Evolutionary conservation across 2,329 filamentous ascomycete species (phyloP).

Genomic region (Chaetoscypha palmicola): DNA sequence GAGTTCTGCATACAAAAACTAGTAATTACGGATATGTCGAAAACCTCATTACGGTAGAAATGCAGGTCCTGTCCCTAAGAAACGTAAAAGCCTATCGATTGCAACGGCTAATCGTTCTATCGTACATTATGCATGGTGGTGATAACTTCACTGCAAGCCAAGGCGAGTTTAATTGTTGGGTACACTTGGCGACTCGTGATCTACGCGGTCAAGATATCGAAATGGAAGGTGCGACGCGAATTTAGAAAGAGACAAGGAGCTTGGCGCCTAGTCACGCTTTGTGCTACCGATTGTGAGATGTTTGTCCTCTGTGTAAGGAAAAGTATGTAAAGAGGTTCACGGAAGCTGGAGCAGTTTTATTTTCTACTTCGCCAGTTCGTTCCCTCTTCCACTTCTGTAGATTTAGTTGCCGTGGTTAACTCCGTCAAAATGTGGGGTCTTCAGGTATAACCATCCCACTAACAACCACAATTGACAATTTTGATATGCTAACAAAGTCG

Average conservation of each 20-base stretch:
- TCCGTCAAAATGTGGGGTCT: constrained; percentile 3
- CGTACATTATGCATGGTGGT: neutral
- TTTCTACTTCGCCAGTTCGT: too few relatives aligned
- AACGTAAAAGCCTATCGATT: neutral
- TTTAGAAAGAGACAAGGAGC: neutral
- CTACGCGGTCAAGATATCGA: neutral
- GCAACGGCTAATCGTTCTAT: neutral
- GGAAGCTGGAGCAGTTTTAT: neutral
- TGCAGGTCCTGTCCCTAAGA: neutral
- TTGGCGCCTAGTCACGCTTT: neutral
- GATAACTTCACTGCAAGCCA: neutral
- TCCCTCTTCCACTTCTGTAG: too few relatives aligned
- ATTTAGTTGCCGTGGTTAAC: too few relatives aligned
- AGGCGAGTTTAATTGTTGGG: neutral
- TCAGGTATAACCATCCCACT: neutral
- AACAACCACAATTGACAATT: too few relatives aligned
- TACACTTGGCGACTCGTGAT: neutral
- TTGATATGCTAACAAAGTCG: neutral
- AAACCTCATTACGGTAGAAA: too few relatives aligned
- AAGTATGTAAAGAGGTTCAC: neutral
- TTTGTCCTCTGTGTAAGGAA: neutral
- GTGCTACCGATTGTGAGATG: too few relatives aligned
- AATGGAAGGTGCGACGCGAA: neutral
- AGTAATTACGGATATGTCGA: too few relatives aligned
- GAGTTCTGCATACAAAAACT: too few relatives aligned